phyloP scores from a whole-genome alignment of 2,329 filamentous ascomycete species.

The Tolypocladium inflatum region DNA sequence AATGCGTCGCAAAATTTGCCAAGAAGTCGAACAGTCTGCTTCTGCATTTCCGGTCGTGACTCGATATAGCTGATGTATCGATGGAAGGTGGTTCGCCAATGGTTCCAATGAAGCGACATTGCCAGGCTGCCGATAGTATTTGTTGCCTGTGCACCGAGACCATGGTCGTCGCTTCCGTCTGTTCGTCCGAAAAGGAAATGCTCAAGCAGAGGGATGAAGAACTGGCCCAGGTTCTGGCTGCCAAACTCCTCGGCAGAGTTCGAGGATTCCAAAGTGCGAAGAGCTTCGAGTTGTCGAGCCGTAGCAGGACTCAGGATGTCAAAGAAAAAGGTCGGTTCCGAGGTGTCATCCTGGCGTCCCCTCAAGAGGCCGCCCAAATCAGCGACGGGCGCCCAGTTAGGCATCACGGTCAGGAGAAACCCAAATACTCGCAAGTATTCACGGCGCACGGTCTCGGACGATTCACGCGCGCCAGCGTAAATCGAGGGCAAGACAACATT shows the following conservation, averaged over 20 bases:
- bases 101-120: slow-evolving; percentile 75
- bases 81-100: slow-evolving; percentile 76
- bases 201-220: slow-evolving; percentile 86
- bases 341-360: slow-evolving; percentile 51
- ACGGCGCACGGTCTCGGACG: slow-evolving; percentile 73
- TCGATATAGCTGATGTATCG: slow-evolving; percentile 76
- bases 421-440: slow-evolving; percentile 77
- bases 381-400: slow-evolving; percentile 58
- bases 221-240: slow-evolving; percentile 71
- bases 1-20: slow-evolving; percentile 75
- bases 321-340: slow-evolving; percentile 71
- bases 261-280: slow-evolving; percentile 65
- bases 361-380: slow-evolving; percentile 65
- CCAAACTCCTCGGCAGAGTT: slow-evolving; percentile 55
- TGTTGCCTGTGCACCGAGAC: slow-evolving; percentile 79
- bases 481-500: slow-evolving; percentile 64
- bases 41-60: slow-evolving; percentile 73
- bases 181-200: slow-evolving; percentile 84
- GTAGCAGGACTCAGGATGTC: slow-evolving; percentile 88
- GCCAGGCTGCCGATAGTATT: slow-evolving; percentile 67
- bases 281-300: slow-evolving; percentile 72
- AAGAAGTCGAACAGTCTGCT: slow-evolving; percentile 74
- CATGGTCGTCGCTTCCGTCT: slow-evolving; percentile 68
- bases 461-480: slow-evolving; percentile 64
- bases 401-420: slow-evolving; percentile 62